phyloP scores from a whole-genome alignment of 2,329 filamentous ascomycete genomes.

The Alternaria sp. region DNA sequence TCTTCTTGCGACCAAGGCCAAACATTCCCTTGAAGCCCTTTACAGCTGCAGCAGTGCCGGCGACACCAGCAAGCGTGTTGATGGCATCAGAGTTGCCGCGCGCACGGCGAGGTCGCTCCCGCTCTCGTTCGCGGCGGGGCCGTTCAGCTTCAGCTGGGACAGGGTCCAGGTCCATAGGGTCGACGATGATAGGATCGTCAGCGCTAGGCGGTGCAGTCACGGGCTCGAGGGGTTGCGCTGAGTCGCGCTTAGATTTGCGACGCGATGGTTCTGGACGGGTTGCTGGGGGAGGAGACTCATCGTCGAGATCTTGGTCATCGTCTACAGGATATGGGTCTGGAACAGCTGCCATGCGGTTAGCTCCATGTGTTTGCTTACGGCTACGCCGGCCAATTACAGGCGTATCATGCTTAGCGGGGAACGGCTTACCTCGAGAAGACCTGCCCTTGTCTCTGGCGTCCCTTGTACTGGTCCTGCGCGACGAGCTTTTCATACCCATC shows the following conservation, averaged over 20 bases:
- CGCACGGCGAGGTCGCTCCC: constrained; percentile 51
- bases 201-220: constrained; percentile 50
- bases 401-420: constrained; percentile 27
- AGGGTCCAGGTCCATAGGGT: constrained; percentile 48
- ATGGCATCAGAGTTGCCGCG: constrained; percentile 70
- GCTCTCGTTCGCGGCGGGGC: constrained; percentile 53
- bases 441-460: constrained; percentile 55
- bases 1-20: constrained; percentile 51
- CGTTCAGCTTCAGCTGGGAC: constrained; percentile 56
- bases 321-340: constrained; percentile 69
- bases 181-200: constrained; percentile 55
- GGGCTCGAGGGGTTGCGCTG: constrained; percentile 44
- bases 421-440: constrained; percentile 59
- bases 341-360: constrained; percentile 49
- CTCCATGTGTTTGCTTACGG: constrained; percentile 47
- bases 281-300: constrained; percentile 48
- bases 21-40: constrained; percentile 65
- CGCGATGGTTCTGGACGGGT: constrained; percentile 48
- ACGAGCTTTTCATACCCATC: constrained; percentile 65
- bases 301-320: constrained; percentile 65
- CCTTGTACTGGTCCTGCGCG: constrained; percentile 54
- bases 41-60: constrained; percentile 53
- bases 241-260: constrained; percentile 54
- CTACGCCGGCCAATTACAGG: constrained; percentile 32
- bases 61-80: constrained; percentile 54